Evolutionary conservation across 805 yeast species (phyloP).

Genomic region (Ogataea dorogensis): DNA sequence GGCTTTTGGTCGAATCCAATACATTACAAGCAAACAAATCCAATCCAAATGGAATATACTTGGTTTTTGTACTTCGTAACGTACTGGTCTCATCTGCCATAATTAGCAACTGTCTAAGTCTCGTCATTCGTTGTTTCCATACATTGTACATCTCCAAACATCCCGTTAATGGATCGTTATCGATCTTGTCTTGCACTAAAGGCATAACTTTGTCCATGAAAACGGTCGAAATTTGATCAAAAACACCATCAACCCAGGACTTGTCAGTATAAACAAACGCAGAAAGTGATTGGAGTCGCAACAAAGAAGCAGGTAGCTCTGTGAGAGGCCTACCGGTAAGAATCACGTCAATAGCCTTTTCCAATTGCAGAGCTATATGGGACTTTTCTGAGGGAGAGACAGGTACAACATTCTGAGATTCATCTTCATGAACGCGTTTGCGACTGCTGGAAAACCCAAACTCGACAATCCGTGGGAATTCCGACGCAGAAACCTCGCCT

Average conservation of each 20-base stretch:
- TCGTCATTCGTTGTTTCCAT: constrained; percentile 16
- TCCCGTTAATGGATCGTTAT: not conserved
- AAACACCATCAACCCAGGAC: constrained; percentile 9
- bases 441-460: constrained; percentile 1
- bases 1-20: constrained; percentile 8
- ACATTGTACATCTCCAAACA: constrained; percentile 10
- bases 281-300: constrained; percentile 13
- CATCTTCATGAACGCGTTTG: constrained; percentile 2
- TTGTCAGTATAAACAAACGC: constrained; percentile 10
- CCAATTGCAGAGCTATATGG: constrained; percentile 4
- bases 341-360: constrained; percentile 14
- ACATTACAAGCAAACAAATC: constrained; percentile 9
- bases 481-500: constrained; percentile 3
- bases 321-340: constrained; percentile 8
- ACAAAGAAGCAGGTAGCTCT: constrained; percentile 13
- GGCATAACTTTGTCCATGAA: constrained; percentile 16
- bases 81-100: constrained; percentile 19
- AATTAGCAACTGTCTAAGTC: constrained; percentile 12
- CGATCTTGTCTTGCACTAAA: constrained; percentile 2
- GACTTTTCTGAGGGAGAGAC: not conserved
- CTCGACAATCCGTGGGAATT: constrained; percentile 3
- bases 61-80: constrained; percentile 6
- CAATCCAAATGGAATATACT: constrained; percentile 10
- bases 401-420: not conserved
- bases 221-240: constrained; percentile 6